phyloP scores from a whole-genome alignment of 768 basidiomycete species.

The Suillus paluster region DNA sequence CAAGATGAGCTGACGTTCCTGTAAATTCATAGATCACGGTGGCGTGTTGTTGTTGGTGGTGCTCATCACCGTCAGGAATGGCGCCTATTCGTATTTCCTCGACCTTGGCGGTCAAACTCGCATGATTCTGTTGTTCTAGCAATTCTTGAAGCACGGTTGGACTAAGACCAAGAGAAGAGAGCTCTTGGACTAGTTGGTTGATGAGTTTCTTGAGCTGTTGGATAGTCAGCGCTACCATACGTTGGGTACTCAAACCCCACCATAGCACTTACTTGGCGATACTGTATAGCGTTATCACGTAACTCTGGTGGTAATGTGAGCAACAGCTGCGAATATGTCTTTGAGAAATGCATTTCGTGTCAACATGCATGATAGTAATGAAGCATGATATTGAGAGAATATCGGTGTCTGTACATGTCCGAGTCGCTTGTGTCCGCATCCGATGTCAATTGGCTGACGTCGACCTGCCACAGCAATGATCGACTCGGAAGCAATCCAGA shows the following conservation, averaged over 20 bases:
- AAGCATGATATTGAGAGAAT: not conserved
- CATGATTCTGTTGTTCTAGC: conserved; percentile 28
- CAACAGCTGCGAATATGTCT: conserved; percentile 67
- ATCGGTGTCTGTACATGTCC: not conserved
- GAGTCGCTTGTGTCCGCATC: too few relatives aligned
- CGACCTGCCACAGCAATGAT: too few relatives aligned
- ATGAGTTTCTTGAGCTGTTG: conserved; percentile 88
- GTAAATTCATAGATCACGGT: conserved; percentile 62
- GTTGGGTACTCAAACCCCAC: too few relatives aligned
- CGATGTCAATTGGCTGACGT: not conserved
- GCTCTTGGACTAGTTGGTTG: conserved; percentile 78
- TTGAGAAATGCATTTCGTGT: conserved; percentile 69
- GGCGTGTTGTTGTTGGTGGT: conserved; percentile 10
- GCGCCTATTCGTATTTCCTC: conserved; percentile 11
- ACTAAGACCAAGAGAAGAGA: conserved; percentile 67
- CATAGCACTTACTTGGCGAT: conserved; percentile 62
- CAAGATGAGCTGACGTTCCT: conserved; percentile 48
- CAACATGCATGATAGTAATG: not conserved
- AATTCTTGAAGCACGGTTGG: conserved; percentile 53
- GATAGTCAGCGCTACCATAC: not conserved
- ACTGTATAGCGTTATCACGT: conserved; percentile 79
- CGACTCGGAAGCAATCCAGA: too few relatives aligned
- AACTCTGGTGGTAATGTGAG: conserved; percentile 76
- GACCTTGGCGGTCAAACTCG: conserved; percentile 8
- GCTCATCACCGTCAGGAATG: not conserved